Evolutionary conservation across 2,329 filamentous ascomycete genomes (phyloP), one percentile per base, ranked within the genome.

Genomic region (Fusarium miscanthi): DNA sequence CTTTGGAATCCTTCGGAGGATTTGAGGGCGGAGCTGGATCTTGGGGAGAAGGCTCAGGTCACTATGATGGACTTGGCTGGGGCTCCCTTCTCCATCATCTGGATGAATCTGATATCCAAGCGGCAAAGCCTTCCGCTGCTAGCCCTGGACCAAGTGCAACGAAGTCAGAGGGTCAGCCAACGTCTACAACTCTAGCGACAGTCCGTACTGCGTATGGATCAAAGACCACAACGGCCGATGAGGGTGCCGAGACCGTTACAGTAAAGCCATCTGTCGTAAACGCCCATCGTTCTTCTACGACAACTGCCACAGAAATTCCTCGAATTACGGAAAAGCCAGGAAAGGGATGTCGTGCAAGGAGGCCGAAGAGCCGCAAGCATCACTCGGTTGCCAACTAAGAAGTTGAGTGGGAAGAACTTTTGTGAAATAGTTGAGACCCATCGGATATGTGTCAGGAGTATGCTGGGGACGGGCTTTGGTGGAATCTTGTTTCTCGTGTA

Each of bases 41-140:
- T 1, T 64, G 40, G 33, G 61, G 61, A 10, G 37, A 51, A 8
- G 45, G 45, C 1, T 62, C 57, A 0, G 61, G 61, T 0, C 43
- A 51, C 21, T 64, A 64, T 21, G 61, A 64, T 14, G 43, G 43
- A 45, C 58, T 64, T 13, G 61, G 61, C 4, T 60, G 54, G 54
- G 59, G 54, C 8, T 46, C 59, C 17, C 54, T 63, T 11, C 41
- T 63, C 7, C 19, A 63, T 21, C 54, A 45, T 13, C 10, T 62
- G 21, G 59, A 62, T 7, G 25, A 62, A 1, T 62, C 40, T 4
- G 59, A 62, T 7, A 19, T 42, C 3, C 19, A 40, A 17, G 19
- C 17, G 5, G 49, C 10, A 3, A 40, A 40, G 19, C 1, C 49
- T 4, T 53, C 49, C 5, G 6, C 14, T 17, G 3, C 10, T 40